A percentile compares a stretch with the other conserved stretches of the same genome.
Conservation (phyloP, 139 green algal species). For the Ettlia oleoabundans region DNA sequence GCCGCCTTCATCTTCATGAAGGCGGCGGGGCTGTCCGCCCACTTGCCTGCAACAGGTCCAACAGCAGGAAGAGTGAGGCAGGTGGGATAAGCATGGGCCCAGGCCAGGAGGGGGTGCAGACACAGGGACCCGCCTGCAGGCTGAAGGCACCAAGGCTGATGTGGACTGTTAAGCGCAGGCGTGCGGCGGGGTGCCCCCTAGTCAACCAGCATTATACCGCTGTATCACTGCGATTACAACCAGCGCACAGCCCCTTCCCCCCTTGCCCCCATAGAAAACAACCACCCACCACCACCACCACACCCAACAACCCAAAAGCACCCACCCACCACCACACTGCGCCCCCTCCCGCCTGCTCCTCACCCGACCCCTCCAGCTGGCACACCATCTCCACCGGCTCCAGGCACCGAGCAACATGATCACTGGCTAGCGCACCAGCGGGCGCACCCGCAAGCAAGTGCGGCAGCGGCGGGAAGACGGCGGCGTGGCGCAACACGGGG, state of each 20-base stretch:
- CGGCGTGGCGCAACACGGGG: conserved; percentile 58
- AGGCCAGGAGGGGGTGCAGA: no score
- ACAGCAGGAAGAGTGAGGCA: background rate
- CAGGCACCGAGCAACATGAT: conserved; percentile 63
- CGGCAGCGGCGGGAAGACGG: conserved; percentile 66
- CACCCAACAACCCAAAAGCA: background rate
- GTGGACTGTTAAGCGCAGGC: no score
- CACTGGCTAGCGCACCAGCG: conserved; percentile 3
- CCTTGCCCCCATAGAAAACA: no score
- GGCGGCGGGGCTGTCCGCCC: conserved; percentile 66
- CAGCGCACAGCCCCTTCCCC: no score
- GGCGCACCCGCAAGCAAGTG: conserved; percentile 67
- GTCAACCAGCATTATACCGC: no score
- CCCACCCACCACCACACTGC: background rate
- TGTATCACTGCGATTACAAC: no score
- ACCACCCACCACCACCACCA: no score
- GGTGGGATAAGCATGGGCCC: background rate
- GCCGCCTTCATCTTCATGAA: conserved; percentile 80
- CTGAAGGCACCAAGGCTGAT: no score
- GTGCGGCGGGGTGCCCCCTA: no score
- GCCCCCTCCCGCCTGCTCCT: no score
- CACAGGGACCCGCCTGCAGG: no score
- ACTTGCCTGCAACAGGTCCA: conserved; percentile 49
- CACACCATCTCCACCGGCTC: conserved; percentile 74
- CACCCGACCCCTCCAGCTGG: conserved; percentile 83